Base-by-base conservation (phyloP, 768 basidiomycete genomes). In the Mycena filopes region DNA sequence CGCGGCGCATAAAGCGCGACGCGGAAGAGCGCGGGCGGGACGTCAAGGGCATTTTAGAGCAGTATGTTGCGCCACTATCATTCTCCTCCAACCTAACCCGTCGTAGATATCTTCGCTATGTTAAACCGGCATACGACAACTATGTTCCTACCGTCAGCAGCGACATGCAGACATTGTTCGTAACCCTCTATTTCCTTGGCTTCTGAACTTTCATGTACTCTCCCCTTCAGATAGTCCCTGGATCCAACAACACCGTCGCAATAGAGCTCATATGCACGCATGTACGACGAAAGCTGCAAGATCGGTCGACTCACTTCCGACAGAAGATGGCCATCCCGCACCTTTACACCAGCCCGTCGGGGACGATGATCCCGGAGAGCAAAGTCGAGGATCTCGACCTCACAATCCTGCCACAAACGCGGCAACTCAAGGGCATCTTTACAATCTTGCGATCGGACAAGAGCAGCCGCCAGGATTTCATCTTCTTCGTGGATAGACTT, bases 211-310 rank as follows among this genome's bases (percentile, higher is more conserved):
- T 51, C 47, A 11, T 51, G 31, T 2, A 36, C 4, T 43, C 36
- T 43, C 36, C 36, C 23, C 29, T 60, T 42, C 55, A 97, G 96
- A 96, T 98, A 68, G 96, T 99, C n/a, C 96, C 96, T 2, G 97
- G 97, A 3, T 87, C 87, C 4, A 89, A 95, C 68, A 99, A 99
- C 72, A 76, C 86, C 23, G 91, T 97, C 12, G 96, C 97, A 4
- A 95, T 98, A 58, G 96, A 98, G 65, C 83, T 99, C 41, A 95
- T 99, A 56, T 89, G 91, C 18, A 95, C 94, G 2, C 98, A 99
- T 73, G 88, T 99, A 61, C 87, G 89, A 28, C 87, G 90, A 41
- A 90, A 98, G 75, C 84, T 99, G 48, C 87, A 89, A 54, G 91
- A 94, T 57, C 89, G 96, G 4, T 84, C 89, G 4, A 86, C 87